Percentiles rank a stretch among this genome's conserved stretches.
Evolutionary conservation across 2,329 filamentous ascomycete species (phyloP).

Genomic region (Zasmidium cellare): DNA sequence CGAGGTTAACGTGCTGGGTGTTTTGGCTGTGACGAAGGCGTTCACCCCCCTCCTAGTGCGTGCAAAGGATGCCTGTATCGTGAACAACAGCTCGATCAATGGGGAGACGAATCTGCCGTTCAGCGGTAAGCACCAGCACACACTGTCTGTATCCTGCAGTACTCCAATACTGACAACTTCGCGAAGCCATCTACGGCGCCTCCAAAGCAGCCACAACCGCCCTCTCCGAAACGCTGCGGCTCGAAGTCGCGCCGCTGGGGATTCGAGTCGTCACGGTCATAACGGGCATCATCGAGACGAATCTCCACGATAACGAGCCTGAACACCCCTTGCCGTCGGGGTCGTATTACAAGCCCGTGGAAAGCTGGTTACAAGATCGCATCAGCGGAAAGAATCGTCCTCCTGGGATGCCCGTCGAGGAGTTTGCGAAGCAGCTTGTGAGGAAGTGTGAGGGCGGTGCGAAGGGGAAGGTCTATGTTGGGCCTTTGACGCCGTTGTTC

Average conservation of each 20-base stretch:
- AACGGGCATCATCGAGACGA: constrained; percentile 21
- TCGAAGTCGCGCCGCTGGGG: constrained; percentile 27
- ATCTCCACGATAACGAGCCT: constrained; percentile 16
- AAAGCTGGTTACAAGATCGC: constrained; percentile 14
- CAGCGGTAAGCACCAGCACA: neutral
- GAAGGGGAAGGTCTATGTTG: constrained; percentile 16
- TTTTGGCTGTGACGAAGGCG: constrained; percentile 30
- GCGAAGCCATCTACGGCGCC: constrained; percentile 22
- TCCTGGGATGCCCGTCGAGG: constrained; percentile 12
- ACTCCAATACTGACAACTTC: too few relatives aligned
- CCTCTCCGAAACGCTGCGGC: constrained; percentile 26
- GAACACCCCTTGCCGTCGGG: constrained; percentile 9
- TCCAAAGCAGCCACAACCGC: constrained; percentile 27
- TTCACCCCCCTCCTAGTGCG: constrained; percentile 48
- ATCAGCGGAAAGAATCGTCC: constrained; percentile 17
- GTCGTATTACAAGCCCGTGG: constrained; percentile 8
- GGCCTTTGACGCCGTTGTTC: constrained; percentile 15
- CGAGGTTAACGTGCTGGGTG: constrained; percentile 53
- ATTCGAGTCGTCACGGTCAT: constrained; percentile 28
- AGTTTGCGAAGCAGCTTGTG: constrained; percentile 17
- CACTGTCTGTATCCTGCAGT: too few relatives aligned
- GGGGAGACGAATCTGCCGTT: constrained; percentile 17
- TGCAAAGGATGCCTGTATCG: constrained; percentile 1
- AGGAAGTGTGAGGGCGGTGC: constrained; percentile 12
- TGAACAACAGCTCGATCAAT: constrained; percentile 18